These are phyloP conservation scores for Stachybotrys chlorohalonatus DNA, from an alignment of 2,329 filamentous ascomycete genomes.

Conservation along the genomic window DNA sequence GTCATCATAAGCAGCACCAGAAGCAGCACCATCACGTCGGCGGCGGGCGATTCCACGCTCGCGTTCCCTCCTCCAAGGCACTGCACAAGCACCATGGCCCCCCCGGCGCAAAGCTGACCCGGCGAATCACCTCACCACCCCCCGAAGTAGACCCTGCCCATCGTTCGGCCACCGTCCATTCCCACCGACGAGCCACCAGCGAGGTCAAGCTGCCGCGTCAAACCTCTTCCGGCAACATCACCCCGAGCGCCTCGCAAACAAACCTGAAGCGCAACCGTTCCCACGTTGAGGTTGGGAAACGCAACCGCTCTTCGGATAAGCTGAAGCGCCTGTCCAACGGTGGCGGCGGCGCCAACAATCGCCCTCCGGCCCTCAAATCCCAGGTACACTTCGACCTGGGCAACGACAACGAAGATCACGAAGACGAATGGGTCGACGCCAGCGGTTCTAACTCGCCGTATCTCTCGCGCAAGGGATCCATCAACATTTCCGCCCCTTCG, in stretches of 20 bases:
- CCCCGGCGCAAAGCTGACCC: conserved; percentile 29
- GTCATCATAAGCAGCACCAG: conserved; percentile 20
- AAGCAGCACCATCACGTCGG: conserved; percentile 24
- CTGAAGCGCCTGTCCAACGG: conserved; percentile 45
- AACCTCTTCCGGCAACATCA: conserved; percentile 33
- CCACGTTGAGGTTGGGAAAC: conserved; percentile 44
- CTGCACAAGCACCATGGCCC: conserved; percentile 31
- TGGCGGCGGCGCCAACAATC: conserved; percentile 38
- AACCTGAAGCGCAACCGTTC: conserved; percentile 54
- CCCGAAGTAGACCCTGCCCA: conserved; percentile 14
- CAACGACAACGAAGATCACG: conserved; percentile 29
- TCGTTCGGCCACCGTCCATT: conserved; percentile 10
- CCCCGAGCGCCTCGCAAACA: conserved; percentile 45
- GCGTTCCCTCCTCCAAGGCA: conserved; percentile 42
- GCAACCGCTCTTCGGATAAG: conserved; percentile 39
- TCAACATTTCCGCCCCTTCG: conserved; percentile 24
- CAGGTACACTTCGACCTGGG: conserved; percentile 58
- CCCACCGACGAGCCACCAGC: conserved; percentile 36
- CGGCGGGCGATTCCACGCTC: conserved; percentile 36
- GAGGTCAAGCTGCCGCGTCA: conserved; percentile 41
- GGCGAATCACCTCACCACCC: conserved; percentile 32
- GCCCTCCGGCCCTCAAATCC: conserved; percentile 29
- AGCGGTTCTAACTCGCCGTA: conserved; percentile 55
- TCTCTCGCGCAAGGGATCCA: conserved; percentile 34
- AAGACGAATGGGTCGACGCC: conserved; percentile 60